These are phyloP conservation scores for Sanguinoderma infundibulare DNA, from an alignment of 1,284 basidiomycete genomes.

Conservation along the genomic window DNA sequence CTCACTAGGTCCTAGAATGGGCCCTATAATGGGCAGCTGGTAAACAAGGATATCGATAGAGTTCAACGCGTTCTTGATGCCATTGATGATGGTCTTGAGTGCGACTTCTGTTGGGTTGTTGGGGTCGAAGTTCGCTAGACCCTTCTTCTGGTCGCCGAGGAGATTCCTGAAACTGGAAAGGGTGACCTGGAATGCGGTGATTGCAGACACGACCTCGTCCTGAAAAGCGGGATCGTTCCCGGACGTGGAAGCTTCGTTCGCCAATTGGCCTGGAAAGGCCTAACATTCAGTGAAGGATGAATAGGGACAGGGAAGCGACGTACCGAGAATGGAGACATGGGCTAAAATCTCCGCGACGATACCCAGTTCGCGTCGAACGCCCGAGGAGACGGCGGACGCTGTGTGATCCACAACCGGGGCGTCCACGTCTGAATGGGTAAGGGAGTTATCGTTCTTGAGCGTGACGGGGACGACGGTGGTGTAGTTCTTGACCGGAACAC, in stretches of 20 bases:
- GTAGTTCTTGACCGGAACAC: conserved; percentile 12
- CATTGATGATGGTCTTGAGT: conserved; percentile 54
- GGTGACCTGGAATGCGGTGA: conserved; percentile 46
- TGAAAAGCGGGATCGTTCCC: conserved; percentile 41
- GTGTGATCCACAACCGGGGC: conserved; percentile 15
- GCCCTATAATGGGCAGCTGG: conserved; percentile 49
- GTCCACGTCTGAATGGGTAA: background rate
- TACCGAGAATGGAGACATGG: conserved; percentile 28
- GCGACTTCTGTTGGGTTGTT: conserved; percentile 48
- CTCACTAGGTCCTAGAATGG: conserved; percentile 60
- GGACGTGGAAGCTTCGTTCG: conserved; percentile 10
- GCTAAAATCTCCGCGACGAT: conserved; percentile 29
- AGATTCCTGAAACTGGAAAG: conserved; percentile 42
- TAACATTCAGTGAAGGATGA: no score
- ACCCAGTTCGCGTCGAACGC: conserved; percentile 22
- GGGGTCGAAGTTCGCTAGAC: conserved; percentile 56
- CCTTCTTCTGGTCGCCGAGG: conserved; percentile 48
- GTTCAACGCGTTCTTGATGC: conserved; percentile 48
- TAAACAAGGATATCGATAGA: conserved; percentile 37
- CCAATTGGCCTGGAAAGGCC: conserved; percentile 15
- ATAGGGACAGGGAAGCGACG: background rate
- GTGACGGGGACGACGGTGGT: background rate
- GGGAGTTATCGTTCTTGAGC: background rate
- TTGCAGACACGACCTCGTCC: conserved; percentile 39
- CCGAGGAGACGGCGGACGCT: conserved; percentile 10